phyloP scores from a whole-genome alignment of 2,329 filamentous ascomycete genomes.

The Colletotrichum melonis region DNA sequence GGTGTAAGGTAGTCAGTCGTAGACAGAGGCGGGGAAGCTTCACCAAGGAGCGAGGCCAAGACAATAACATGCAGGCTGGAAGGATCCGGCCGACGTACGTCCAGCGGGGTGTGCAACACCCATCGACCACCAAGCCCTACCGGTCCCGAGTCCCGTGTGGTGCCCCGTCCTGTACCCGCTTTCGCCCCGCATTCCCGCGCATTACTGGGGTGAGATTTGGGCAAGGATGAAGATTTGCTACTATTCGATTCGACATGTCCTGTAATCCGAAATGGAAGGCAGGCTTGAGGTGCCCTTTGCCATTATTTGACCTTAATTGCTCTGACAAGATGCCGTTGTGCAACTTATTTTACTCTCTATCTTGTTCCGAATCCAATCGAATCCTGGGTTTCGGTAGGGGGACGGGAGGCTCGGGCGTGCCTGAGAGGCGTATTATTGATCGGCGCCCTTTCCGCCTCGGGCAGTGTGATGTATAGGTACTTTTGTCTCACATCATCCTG shows the following conservation, averaged over 20 bases:
- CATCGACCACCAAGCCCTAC: not conserved
- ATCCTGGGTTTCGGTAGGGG: not conserved
- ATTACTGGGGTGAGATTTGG: not conserved
- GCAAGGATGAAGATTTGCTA: not conserved
- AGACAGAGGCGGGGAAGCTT: not conserved
- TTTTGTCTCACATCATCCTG: slow-evolving; percentile 16
- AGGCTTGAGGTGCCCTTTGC: not conserved
- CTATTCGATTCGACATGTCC: not conserved
- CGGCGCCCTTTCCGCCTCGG: slow-evolving; percentile 22
- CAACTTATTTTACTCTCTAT: not conserved
- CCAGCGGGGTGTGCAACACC: not conserved
- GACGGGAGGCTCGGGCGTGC: not conserved
- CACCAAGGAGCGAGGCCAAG: not conserved
- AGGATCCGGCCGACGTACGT: slow-evolving; percentile 16
- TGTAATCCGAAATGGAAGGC: not conserved
- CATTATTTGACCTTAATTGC: not conserved
- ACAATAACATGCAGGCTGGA: not conserved
- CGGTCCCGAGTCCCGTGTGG: slow-evolving; percentile 4
- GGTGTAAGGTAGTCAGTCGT: not conserved
- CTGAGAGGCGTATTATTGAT: slow-evolving; percentile 23
- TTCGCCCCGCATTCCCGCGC: not conserved
- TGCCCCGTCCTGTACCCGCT: not conserved
- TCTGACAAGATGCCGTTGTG: not conserved
- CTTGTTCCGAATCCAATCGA: not conserved
- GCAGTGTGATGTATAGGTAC: not conserved